Base-by-base conservation (phyloP, 345 rosid genomes). In the Bruguiera sexangula region DNA sequence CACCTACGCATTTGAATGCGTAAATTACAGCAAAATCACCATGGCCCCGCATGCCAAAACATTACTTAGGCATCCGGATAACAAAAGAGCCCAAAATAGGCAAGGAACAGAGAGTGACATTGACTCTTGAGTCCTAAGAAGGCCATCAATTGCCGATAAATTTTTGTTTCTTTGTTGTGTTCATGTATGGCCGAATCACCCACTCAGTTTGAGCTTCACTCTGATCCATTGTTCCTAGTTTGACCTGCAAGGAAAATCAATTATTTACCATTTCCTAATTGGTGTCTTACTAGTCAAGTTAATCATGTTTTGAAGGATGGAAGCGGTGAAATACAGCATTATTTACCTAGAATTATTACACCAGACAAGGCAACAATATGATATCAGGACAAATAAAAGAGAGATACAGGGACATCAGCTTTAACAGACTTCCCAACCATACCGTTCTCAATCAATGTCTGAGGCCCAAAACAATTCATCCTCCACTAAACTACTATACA, bases 121-220 rank as follows among this genome's bases (percentile, higher is more conserved):
- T 50, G n/a, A 30, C 61, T 22, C 29, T 43, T 32, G 53, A 31
- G 52, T 69, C 30, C 18, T n/a, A 51, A 26, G 31, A 18, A 15
- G 8, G 16, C n/a, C 29, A 34, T 85, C 80, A 92, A 54, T 87
- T 89, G 52, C 96, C 94, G 43, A 93, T 78, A 43, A 83, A 81
- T 75, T 82, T 81, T 39, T 83, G 76, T 61, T 93, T 91, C 78
- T 84, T 87, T 26, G 91, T 65, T 10, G 93, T 89, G 83, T 93
- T 93, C 96, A 91, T 89, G 82, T 89, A 93, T 13, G 96, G 96
- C 68, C 88, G 83, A 54, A 85, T 70, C 39, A 89, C 96, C 91
- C 96, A 90, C 68, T 95, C 96, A 0, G 24, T 78, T 70, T 89
- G 89, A 0, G 99, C 97, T 80, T 92, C 99, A 13, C 68, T 88